Conservation (phyloP, 352 stramenopile species). For the Globisporangium mamillatum region DNA sequence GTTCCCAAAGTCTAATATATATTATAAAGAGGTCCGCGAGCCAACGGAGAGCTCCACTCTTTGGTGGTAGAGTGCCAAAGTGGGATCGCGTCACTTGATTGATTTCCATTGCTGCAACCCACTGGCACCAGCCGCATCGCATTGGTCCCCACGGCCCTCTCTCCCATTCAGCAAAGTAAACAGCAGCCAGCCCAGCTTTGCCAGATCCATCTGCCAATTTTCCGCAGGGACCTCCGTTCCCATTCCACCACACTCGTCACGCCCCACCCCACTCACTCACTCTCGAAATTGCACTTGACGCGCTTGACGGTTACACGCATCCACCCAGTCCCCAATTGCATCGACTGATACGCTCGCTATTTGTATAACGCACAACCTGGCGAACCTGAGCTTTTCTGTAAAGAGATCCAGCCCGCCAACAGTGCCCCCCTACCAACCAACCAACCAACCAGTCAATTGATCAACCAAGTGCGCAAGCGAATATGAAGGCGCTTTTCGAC, state of each 20-base stretch:
- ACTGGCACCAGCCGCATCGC: not conserved
- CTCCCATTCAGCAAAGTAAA: not conserved
- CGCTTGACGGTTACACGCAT: not conserved
- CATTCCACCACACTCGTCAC: not conserved
- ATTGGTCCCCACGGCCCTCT: not conserved
- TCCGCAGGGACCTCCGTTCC: too few relatives aligned
- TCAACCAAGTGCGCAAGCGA: not conserved
- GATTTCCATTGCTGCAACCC: conserved; percentile 1
- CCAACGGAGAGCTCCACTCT: not conserved
- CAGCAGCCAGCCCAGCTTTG: not conserved
- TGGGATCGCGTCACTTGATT: not conserved
- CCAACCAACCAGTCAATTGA: not conserved
- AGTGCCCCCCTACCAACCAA: not conserved
- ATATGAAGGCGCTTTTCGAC: conserved; percentile 10
- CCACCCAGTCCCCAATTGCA: not conserved
- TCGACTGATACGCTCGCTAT: not conserved
- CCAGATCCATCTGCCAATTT: not conserved
- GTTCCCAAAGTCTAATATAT: not conserved
- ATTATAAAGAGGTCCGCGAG: not conserved
- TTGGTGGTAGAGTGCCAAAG: not conserved
- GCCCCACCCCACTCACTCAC: not conserved
- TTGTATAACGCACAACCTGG: not conserved
- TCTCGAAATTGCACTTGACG: not conserved
- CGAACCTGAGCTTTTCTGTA: not conserved
- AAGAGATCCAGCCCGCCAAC: not conserved